These are phyloP conservation scores for Calocera cornea DNA, from an alignment of 768 basidiomycete genomes.

Conservation along the genomic window DNA sequence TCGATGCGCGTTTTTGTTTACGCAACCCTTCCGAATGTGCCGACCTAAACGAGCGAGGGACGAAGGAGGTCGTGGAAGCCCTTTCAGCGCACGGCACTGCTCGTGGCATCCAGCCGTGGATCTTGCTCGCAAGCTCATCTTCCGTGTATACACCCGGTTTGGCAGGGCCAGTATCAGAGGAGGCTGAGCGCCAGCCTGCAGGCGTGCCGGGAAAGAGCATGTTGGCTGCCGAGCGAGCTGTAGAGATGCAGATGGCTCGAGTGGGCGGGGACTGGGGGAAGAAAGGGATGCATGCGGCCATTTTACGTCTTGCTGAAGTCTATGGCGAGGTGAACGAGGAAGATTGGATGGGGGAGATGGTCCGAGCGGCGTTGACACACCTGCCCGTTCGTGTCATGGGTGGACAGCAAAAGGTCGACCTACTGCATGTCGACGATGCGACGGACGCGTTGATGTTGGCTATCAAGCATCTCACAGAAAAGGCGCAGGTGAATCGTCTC, in stretches of 20 bases:
- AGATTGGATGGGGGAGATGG: conserved; percentile 18
- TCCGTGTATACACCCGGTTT: conserved; percentile 17
- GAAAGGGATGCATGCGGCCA: conserved; percentile 8
- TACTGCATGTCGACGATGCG: conserved; percentile 22
- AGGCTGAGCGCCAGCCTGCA: conserved; percentile 11
- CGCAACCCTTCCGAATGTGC: conserved; percentile 16
- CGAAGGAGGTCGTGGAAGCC: conserved; percentile 12
- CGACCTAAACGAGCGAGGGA: conserved; percentile 18
- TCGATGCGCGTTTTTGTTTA: conserved; percentile 14
- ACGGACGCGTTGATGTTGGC: conserved; percentile 18
- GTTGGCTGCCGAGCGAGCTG: conserved; percentile 15
- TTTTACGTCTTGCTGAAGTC: conserved; percentile 20
- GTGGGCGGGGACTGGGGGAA: background rate
- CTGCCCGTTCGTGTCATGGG: conserved; percentile 21
- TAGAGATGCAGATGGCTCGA: conserved; percentile 10
- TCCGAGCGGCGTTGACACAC: conserved; percentile 19
- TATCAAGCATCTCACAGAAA: conserved; percentile 10
- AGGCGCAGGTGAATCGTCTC: background rate
- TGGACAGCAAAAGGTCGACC: conserved; percentile 14
- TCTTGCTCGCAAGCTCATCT: conserved; percentile 18
- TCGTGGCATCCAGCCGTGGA: conserved; percentile 17
- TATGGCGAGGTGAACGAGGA: conserved; percentile 21
- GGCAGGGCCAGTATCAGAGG: conserved; percentile 9
- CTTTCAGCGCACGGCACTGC: background rate
- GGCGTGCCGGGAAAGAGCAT: conserved; percentile 19